Percentiles rank a stretch among this genome's conserved stretches.
Evolutionary conservation across 169 alveolate genomes (phyloP).

Genomic region (Plasmodium vivax): DNA sequence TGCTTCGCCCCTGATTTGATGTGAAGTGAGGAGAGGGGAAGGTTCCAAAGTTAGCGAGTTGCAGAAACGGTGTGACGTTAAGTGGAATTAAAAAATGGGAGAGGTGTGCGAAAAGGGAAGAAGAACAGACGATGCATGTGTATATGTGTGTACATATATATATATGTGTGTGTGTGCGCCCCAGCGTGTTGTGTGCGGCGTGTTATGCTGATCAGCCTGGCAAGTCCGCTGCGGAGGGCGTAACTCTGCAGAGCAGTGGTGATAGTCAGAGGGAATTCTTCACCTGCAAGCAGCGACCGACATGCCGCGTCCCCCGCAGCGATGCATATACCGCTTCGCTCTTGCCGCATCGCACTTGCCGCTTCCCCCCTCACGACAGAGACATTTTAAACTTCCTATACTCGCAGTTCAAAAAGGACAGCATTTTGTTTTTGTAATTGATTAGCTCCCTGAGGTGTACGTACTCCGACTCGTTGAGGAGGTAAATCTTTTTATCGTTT

Average conservation of each 20-base stretch:
- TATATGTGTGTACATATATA: background rate
- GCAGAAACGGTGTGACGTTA: background rate
- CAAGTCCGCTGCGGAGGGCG: background rate
- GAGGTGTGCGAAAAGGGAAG: background rate
- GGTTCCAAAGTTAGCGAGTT: background rate
- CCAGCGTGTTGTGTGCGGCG: background rate
- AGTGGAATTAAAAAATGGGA: background rate
- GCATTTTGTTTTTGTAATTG: slow-evolving; percentile 61
- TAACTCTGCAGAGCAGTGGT: background rate
- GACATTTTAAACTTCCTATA: slow-evolving; percentile 34
- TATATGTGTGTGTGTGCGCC: background rate
- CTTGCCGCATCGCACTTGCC: too few relatives aligned
- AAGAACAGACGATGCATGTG: background rate
- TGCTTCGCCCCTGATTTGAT: background rate
- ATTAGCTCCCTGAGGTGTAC: slow-evolving; percentile 39
- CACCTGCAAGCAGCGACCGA: background rate
- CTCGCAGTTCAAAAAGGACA: slow-evolving; percentile 27
- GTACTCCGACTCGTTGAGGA: slow-evolving; percentile 53
- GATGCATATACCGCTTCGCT: background rate
- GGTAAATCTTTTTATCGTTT: slow-evolving; percentile 42
- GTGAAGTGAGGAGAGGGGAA: background rate
- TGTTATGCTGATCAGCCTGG: background rate
- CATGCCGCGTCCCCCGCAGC: background rate
- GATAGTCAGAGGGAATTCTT: background rate
- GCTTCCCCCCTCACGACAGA: background rate